Conservation (phyloP, 768 basidiomycete genomes). For the Kwoniella europaea region DNA sequence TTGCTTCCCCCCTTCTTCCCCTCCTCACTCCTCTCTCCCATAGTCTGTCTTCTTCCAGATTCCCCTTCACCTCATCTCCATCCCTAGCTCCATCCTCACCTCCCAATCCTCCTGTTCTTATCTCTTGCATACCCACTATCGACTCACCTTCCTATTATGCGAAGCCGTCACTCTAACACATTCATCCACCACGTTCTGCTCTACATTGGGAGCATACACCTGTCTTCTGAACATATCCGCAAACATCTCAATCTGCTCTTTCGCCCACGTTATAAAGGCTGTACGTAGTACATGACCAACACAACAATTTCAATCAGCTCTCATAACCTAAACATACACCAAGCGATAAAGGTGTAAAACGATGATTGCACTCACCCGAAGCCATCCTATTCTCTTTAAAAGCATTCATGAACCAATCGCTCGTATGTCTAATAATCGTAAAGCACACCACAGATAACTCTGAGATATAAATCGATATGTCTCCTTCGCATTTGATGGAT, state of each 20-base stretch:
- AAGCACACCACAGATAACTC: constrained; percentile 89
- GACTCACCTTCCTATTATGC: constrained; percentile 80
- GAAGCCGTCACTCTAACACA: constrained; percentile 74
- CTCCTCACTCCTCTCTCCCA: neutral
- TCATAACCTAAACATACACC: neutral
- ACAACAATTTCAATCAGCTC: neutral
- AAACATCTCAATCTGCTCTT: constrained; percentile 78
- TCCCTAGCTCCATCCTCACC: too few relatives aligned
- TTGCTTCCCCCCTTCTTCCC: neutral
- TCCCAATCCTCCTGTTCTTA: neutral
- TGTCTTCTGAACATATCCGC: constrained; percentile 86
- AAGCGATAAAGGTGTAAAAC: neutral
- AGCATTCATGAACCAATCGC: constrained; percentile 95
- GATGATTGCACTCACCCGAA: constrained; percentile 69
- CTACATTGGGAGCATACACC: constrained; percentile 82
- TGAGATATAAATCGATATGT: constrained; percentile 80
- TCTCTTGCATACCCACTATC: too few relatives aligned
- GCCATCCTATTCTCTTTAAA: constrained; percentile 95
- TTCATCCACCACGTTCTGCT: constrained; percentile 73
- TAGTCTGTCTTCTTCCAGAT: neutral
- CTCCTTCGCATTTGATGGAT: constrained; percentile 86
- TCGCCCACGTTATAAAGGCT: constrained; percentile 97
- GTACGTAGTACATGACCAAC: neutral
- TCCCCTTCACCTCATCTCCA: neutral
- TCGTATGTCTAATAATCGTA: constrained; percentile 93